Percentiles rank a stretch among this genome's conserved stretches.
Conservation (phyloP, 2,329 filamentous ascomycete species). For the Fusarium buxicola region DNA sequence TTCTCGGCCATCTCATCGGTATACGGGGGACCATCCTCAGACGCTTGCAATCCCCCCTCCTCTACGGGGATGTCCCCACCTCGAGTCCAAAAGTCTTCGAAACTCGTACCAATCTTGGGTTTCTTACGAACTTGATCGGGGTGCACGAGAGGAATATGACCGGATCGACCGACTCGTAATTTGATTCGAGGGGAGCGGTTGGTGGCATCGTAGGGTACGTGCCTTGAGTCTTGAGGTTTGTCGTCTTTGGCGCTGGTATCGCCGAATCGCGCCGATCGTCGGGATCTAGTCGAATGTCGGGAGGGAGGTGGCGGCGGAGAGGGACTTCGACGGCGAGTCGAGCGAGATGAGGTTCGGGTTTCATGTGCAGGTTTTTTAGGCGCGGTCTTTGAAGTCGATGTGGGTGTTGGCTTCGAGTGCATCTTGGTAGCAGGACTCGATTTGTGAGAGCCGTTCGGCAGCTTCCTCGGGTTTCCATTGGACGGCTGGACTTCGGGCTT, state of each 20-base stretch:
- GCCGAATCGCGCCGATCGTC: constrained; percentile 56
- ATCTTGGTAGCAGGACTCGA: constrained; percentile 44
- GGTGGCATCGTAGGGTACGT: constrained; percentile 34
- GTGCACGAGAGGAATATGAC: constrained; percentile 67
- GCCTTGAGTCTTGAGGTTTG: constrained; percentile 22
- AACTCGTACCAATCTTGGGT: constrained; percentile 63
- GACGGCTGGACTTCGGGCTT: constrained; percentile 45
- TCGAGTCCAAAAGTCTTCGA: constrained; percentile 68
- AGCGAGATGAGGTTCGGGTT: constrained; percentile 48
- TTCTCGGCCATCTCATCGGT: constrained; percentile 71
- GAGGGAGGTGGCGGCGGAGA: constrained; percentile 54
- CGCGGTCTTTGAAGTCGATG: constrained; percentile 47
- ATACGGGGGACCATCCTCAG: constrained; percentile 67
- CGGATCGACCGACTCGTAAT: constrained; percentile 55
- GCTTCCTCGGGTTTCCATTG: constrained; percentile 44
- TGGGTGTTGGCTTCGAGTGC: constrained; percentile 36
- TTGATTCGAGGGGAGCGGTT: constrained; percentile 60
- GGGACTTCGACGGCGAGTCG: constrained; percentile 54
- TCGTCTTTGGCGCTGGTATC: constrained; percentile 43
- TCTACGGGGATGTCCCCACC: constrained; percentile 65
- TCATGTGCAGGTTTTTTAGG: constrained; percentile 47
- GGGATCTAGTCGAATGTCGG: constrained; percentile 57
- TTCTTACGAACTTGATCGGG: constrained; percentile 67
- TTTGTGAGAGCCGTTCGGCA: constrained; percentile 43
- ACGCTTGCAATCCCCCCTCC: constrained; percentile 66